Evolutionary conservation across 768 basidiomycete species (phyloP), one percentile per base, ranked within the genome.

Genomic region (Lentinula boryana): DNA sequence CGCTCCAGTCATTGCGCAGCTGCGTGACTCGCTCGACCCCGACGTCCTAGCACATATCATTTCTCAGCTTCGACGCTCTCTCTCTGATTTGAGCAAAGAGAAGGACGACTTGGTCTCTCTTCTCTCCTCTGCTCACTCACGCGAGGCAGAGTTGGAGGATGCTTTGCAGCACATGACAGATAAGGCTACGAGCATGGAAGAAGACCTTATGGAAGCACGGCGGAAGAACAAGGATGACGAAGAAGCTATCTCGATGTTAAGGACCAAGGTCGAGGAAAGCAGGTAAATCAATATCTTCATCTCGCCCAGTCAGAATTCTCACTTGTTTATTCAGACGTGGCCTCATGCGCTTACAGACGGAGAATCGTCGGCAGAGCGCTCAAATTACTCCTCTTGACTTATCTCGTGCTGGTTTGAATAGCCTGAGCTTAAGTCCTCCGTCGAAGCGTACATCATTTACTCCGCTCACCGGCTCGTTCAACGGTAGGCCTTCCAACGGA

Each of bases 261-360:
- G 92, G 38, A 78, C 83, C n/a, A 93, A 93, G 70, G 89, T 93
- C 3, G 91, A 93, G 67, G 91, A 93, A 72, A 91, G 89, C 78
- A 82, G 91, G 91, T 89, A 66, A 21, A 82, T 68, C 36, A 52
- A 43, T 65, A 40, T 53, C 58, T 63, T 10, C 61, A 60, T 65
- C 12, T 46, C 15, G 54, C 44, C 13, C 49, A 65, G 50, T 59
- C 62, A n/a, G 51, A 33, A 35, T 15, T 12, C 44, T 49, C 7
- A 27, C 31, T 1, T 38, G 13, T 46, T 41, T 0, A 27, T 36
- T 31, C 68, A 91, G 91, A 66, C 88, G 91, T 49, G 92, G 90
- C 27, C 78, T 94, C 56, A 94, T 94, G 92, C 83, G 89, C 16
- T 78, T 94, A 8, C 92, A 94, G 69, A 84, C 85, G 8, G 91